Conservation (phyloP, 176 grass and related monocot genomes). For the Poa pratensis region DNA sequence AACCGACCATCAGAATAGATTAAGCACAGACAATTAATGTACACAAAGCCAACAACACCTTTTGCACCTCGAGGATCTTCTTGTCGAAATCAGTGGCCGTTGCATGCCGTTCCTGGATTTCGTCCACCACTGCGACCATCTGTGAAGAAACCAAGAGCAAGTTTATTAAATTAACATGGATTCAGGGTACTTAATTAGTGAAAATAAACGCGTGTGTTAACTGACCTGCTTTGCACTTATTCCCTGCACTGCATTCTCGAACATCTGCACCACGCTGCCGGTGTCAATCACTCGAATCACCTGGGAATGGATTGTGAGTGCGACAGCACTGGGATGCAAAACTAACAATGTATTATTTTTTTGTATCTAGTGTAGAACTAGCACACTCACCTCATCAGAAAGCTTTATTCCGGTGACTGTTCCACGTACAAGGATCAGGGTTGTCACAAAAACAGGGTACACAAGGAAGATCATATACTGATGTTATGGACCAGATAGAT, state of each 20-base stretch:
- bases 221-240: slow-evolving; percentile 73
- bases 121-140: too few relatives aligned
- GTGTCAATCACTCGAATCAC: slow-evolving; percentile 76
- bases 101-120: slow-evolving; percentile 81
- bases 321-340: neutral
- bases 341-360: too few relatives aligned
- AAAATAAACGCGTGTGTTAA: neutral
- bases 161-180: too few relatives aligned
- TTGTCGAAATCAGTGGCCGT: slow-evolving; percentile 81
- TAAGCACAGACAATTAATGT: neutral
- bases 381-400: too few relatives aligned
- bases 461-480: neutral
- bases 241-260: slow-evolving; percentile 69
- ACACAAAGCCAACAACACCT: slow-evolving; percentile 38
- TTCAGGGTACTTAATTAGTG: neutral
- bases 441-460: slow-evolving; percentile 14
- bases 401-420: slow-evolving; percentile 69
- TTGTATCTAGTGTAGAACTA: neutral
- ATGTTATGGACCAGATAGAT: neutral
- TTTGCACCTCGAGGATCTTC: slow-evolving; percentile 64
- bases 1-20: neutral
- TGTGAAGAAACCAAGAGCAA: too few relatives aligned
- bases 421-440: slow-evolving; percentile 24
- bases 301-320: slow-evolving; percentile 37
- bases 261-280: slow-evolving; percentile 75